Conservation (phyloP, 2,329 filamentous ascomycete genomes). For the Ophiostoma sp. region DNA sequence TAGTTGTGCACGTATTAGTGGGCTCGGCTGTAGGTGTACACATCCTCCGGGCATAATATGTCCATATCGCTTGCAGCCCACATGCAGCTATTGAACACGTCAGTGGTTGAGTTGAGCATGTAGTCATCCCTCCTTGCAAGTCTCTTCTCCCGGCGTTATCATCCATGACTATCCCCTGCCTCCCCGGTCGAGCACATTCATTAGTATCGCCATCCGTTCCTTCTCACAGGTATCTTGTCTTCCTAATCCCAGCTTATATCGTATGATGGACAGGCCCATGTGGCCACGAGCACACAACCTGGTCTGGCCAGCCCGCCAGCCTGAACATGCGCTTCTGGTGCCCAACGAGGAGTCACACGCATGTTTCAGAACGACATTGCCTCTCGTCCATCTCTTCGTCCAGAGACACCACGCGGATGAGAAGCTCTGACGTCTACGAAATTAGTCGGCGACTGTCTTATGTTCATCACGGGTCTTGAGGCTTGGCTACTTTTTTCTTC, state of each 20-base stretch:
- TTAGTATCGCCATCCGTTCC: no score
- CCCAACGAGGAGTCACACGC: neutral
- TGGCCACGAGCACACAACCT: neutral
- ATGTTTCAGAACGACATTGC: neutral
- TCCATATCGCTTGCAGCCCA: neutral
- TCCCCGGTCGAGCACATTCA: no score
- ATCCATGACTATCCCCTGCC: neutral
- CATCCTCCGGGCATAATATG: neutral
- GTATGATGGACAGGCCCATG: no score
- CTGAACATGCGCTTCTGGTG: constrained; percentile 1
- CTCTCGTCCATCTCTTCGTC: neutral
- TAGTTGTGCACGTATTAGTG: neutral
- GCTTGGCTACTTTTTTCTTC: neutral
- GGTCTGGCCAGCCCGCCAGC: neutral
- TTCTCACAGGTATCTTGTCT: no score
- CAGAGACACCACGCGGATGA: neutral
- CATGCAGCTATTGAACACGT: constrained; percentile 11
- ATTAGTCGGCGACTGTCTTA: constrained; percentile 4
- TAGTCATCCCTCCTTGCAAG: neutral
- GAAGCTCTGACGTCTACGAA: neutral
- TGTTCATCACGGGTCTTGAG: neutral
- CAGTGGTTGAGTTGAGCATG: neutral
- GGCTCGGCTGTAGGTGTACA: constrained; percentile 2
- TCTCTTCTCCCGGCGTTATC: neutral
- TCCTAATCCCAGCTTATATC: neutral